These are phyloP conservation scores for Dactylellina sp. DNA, from an alignment of 2,329 filamentous ascomycete genomes.

Conservation along the genomic window DNA sequence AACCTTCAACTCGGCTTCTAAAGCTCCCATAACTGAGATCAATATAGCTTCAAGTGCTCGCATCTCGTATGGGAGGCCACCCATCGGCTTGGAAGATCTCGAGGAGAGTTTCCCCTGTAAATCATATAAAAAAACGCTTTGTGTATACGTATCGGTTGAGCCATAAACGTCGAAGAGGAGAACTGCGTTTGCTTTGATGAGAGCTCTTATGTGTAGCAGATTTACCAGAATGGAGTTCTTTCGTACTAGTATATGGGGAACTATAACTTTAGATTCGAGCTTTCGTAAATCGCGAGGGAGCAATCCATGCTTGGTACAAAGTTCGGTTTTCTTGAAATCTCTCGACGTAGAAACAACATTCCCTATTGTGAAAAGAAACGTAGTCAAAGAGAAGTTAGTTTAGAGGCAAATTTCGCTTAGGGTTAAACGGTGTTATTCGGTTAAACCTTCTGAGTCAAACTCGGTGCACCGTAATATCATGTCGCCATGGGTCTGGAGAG, in stretches of 20 bases:
- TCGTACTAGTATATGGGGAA: slow-evolving; percentile 90
- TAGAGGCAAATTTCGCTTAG: neutral
- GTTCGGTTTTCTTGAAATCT: slow-evolving; percentile 96
- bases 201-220: slow-evolving; percentile 91
- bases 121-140: slow-evolving; percentile 98
- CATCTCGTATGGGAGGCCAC: slow-evolving; percentile 89
- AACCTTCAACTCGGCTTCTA: slow-evolving; percentile 94
- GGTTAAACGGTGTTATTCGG: neutral
- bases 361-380: slow-evolving; percentile 37
- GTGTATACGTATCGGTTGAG: slow-evolving; percentile 91
- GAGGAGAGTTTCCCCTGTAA: slow-evolving; percentile 81
- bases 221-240: slow-evolving; percentile 95
- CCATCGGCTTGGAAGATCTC: slow-evolving; percentile 69
- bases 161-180: slow-evolving; percentile 97
- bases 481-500: slow-evolving; percentile 59
- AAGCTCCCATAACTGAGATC: slow-evolving; percentile 88
- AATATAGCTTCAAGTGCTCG: slow-evolving; percentile 93
- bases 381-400: slow-evolving; percentile 2
- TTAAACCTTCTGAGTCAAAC: slow-evolving; percentile 82
- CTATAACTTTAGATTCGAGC: slow-evolving; percentile 91
- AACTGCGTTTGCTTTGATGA: slow-evolving; percentile 94
- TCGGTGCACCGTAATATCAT: slow-evolving; percentile 83
- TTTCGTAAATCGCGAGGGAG: slow-evolving; percentile 95
- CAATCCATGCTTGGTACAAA: slow-evolving; percentile 96
- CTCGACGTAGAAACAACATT: slow-evolving; percentile 92